phyloP scores from a whole-genome alignment of 257 asterid genomes.

The Nicotiana otophora region DNA sequence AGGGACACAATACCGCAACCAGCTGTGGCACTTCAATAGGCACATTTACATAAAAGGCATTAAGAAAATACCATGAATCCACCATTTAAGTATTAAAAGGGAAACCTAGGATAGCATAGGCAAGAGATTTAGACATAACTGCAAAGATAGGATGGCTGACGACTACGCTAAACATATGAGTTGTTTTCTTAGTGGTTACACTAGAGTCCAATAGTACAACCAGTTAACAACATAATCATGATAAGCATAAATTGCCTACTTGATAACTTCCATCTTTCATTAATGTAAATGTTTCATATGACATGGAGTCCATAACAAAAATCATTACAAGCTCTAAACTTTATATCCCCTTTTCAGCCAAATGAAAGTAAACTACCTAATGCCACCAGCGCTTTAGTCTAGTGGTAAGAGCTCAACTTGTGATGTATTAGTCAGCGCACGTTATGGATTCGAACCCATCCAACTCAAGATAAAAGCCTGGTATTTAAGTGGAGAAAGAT shows the following conservation, averaged over 20 bases:
- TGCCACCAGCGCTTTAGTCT: too few species aligned
- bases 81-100: background rate
- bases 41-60: background rate
- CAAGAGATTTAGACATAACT: background rate
- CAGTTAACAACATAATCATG: background rate
- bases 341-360: background rate
- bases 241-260: background rate
- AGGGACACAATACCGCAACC: background rate
- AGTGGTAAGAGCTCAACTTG: too few species aligned
- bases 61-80: background rate
- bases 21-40: background rate
- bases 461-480: too few species aligned
- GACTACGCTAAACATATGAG: background rate
- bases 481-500: too few species aligned
- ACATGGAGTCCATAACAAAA: background rate
- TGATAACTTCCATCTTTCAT: background rate
- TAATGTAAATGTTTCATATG: background rate
- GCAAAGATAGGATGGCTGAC: background rate
- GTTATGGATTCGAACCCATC: too few species aligned
- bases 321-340: background rate
- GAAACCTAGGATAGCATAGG: background rate
- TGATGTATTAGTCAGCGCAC: too few species aligned
- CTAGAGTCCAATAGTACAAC: background rate
- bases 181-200: background rate
- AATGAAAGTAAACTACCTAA: background rate